Evolutionary conservation across 257 asterid genomes (phyloP).

Genomic region (Nicotiana paniculata): DNA sequence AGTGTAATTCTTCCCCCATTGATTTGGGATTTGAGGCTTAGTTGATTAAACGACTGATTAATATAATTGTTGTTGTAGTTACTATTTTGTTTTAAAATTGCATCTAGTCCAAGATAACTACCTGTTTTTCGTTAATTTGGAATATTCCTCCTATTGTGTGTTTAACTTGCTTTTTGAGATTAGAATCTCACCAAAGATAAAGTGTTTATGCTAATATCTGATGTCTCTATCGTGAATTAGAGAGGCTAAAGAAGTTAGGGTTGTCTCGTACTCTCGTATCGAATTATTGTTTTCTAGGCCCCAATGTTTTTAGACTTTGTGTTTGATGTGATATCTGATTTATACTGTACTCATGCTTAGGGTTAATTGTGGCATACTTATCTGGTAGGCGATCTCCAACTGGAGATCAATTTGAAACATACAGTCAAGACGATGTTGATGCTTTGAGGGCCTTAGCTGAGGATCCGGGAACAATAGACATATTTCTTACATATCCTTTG

Average conservation of each 20-base stretch:
- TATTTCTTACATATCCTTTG: constrained; percentile 93
- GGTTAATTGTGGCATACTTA: constrained; percentile 72
- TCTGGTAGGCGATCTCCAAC: constrained; percentile 73
- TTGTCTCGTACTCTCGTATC: neutral
- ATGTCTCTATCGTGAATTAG: neutral
- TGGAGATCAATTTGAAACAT: constrained; percentile 62
- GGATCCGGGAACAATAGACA: constrained; percentile 75
- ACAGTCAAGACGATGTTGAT: constrained; percentile 89
- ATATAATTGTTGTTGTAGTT: neutral
- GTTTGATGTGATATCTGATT: constrained; percentile 15
- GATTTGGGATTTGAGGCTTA: neutral
- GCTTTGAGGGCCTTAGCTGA: constrained; percentile 88
- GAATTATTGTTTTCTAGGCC: neutral
- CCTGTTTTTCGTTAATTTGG: neutral
- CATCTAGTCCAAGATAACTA: neutral
- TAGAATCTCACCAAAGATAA: neutral
- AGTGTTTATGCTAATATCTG: neutral
- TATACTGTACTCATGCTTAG: constrained; percentile 33
- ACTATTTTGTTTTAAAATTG: neutral
- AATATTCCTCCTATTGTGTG: neutral
- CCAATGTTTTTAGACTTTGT: neutral
- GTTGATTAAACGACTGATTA: neutral
- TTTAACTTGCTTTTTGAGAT: neutral
- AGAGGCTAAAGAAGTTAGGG: neutral
- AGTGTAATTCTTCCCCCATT: neutral